Evolutionary conservation across 108 stramenopile species (phyloP).

Genomic region (Nannochloropsis salina): DNA sequence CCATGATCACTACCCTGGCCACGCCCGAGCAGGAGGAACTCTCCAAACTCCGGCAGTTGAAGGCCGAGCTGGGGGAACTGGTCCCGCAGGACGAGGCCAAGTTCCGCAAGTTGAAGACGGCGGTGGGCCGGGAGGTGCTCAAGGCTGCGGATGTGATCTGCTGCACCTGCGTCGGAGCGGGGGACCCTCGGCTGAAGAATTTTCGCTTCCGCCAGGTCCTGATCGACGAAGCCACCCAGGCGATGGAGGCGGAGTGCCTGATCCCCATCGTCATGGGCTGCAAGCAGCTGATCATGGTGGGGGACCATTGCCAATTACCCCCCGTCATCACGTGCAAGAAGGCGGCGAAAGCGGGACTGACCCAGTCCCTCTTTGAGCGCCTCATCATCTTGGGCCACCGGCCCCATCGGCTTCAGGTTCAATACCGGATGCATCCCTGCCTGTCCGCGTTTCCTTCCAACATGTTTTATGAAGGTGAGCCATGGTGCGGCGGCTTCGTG

Average conservation of each 20-base stretch:
- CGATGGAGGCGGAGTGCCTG: conserved; percentile 92
- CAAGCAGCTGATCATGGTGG: conserved; percentile 96
- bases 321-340: conserved; percentile 96
- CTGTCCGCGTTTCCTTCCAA: conserved; percentile 96
- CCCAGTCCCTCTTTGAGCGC: conserved; percentile 89
- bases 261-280: conserved; percentile 93
- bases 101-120: conserved; percentile 61
- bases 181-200: conserved; percentile 88
- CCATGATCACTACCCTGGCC: conserved; percentile 60
- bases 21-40: conserved; percentile 65
- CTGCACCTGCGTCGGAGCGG: conserved; percentile 94
- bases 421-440: conserved; percentile 97
- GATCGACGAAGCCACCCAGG: conserved; percentile 98
- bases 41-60: conserved; percentile 80
- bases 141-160: conserved; percentile 98
- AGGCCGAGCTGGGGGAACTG: conserved; percentile 89
- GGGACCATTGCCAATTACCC: conserved; percentile 96
- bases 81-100: conserved; percentile 81
- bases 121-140: conserved; percentile 86
- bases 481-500: no score
- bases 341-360: conserved; percentile 89
- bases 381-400: conserved; percentile 86
- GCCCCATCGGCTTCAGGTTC: conserved; percentile 92
- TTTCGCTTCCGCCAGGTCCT: conserved; percentile 88
- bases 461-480: conserved; percentile 88